Base-by-base conservation (phyloP, 768 basidiomycete genomes). In the Amanita phalloides region DNA sequence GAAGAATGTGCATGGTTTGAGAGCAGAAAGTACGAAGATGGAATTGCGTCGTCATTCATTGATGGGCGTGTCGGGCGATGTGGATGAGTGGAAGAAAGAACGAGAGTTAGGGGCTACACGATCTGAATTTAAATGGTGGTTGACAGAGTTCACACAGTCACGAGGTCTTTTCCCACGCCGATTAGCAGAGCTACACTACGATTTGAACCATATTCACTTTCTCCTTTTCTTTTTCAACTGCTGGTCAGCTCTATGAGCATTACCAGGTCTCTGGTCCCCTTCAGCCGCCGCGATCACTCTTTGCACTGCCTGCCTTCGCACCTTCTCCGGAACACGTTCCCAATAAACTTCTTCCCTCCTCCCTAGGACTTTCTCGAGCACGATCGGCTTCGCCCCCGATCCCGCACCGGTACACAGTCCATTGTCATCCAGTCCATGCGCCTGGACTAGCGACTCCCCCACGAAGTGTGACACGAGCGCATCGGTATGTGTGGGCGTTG, bases 291-390 rank as follows among this genome's bases (percentile, higher is more conserved):
- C 55, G 35, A 72, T 53, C 0, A 72, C 74, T 60, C 70, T 77
- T 39, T 71, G 71, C 37, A 86, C 76, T 0, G 88, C 86, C 56
- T 78, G 74, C 45, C 67, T 63, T 13, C 81, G 70, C 23, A 89
- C 72, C 60, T 84, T 88, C 59, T 83, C 79, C 0, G 89, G 89
- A 0, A 90, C 80, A 54, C 82, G 82, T 50, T 81, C 75, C 89
- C 88, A 90, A 58, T 90, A 90, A 35, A 90, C 49, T 53, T 75
- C 77, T 57, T 89, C 88, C 53, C 74, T 71, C 62, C 67, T 78
- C 3, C 85, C 88, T 3, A 64, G 60, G 0, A 90, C 78, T 13
- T 81, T 41, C 59, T 88, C 87, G 39, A 77, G 58, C 14, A 48
- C 21, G 11, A 88, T 71, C 0, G 65, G 52, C 32, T 56, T 59